These are phyloP conservation scores for Agastache rugosa DNA, from an alignment of 257 asterid genomes.

Conservation along the genomic window DNA sequence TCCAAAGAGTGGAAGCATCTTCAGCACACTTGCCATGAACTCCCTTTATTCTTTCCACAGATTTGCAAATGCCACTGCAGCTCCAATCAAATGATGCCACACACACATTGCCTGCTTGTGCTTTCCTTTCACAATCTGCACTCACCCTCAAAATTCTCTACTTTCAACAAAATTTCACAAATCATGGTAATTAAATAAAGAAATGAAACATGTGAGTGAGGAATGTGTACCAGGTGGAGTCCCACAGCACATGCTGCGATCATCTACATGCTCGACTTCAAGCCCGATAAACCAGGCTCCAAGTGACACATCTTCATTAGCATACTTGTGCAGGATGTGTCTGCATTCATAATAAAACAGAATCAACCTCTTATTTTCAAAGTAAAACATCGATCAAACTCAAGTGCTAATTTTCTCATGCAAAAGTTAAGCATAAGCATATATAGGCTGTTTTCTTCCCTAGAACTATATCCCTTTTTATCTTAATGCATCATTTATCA, in stretches of 20 bases:
- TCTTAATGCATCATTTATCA: too few relatives aligned
- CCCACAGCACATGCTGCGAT: constrained; percentile 62
- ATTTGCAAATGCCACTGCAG: constrained; percentile 71
- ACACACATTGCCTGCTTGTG: constrained; percentile 57
- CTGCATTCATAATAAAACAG: constrained; percentile 38
- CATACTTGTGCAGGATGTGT: constrained; percentile 60
- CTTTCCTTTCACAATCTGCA: constrained; percentile 58
- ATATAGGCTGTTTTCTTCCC: too few relatives aligned
- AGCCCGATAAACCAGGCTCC: constrained; percentile 73
- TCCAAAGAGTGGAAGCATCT: constrained; percentile 57
- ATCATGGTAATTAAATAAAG: neutral
- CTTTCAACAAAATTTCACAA: neutral
- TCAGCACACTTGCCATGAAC: constrained; percentile 61
- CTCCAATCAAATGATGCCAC: constrained; percentile 64
- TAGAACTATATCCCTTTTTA: too few relatives aligned
- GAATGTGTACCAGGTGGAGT: constrained; percentile 53
- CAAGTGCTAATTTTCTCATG: too few relatives aligned
- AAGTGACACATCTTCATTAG: constrained; percentile 68
- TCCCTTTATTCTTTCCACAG: constrained; percentile 57
- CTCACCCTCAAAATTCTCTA: neutral
- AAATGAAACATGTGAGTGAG: neutral
- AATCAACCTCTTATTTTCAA: neutral
- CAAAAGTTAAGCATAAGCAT: too few relatives aligned
- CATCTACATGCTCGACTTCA: constrained; percentile 61
- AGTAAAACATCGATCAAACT: too few relatives aligned